A percentile compares a stretch with the other conserved stretches of the same genome.
phyloP scores from a whole-genome alignment of 1,139 yeast genomes.

The Pichia sp. region DNA sequence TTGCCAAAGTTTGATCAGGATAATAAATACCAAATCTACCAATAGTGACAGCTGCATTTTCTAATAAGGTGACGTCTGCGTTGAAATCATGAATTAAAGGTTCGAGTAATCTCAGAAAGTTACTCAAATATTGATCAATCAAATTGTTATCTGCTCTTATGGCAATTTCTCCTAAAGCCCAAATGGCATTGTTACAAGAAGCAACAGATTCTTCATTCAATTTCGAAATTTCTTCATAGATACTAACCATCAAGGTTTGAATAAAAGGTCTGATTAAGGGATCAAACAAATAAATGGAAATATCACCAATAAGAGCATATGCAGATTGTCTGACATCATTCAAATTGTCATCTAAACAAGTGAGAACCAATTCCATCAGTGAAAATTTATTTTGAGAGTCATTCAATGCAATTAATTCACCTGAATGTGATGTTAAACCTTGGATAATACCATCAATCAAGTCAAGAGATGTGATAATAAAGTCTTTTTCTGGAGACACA shows the following conservation, averaged over 20 bases:
- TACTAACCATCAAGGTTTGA: constrained; percentile 49
- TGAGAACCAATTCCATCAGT: constrained; percentile 54
- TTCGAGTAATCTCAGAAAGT: constrained; percentile 53
- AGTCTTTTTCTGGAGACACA: constrained; percentile 84
- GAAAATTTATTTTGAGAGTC: constrained; percentile 26
- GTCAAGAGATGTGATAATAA: constrained; percentile 82
- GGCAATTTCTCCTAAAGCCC: constrained; percentile 88
- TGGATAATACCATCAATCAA: constrained; percentile 87
- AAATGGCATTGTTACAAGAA: constrained; percentile 80
- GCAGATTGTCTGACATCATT: constrained; percentile 91
- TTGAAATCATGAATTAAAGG: constrained; percentile 55
- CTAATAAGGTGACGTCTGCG: constrained; percentile 59
- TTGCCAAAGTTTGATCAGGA: constrained; percentile 35
- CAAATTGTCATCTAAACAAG: constrained; percentile 67
- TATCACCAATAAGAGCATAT: constrained; percentile 85
- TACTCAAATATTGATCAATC: constrained; percentile 52
- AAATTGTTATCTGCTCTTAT: constrained; percentile 45
- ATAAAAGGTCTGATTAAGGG: constrained; percentile 48
- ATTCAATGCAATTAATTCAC: constrained; percentile 42
- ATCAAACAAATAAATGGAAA: constrained; percentile 57
- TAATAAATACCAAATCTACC: constrained; percentile 77
- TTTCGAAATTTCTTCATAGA: constrained; percentile 60
- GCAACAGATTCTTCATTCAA: constrained; percentile 44
- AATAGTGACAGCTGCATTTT: constrained; percentile 85
- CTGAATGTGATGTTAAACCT: constrained; percentile 65